phyloP scores from a whole-genome alignment of 129 eudicot species.

The Tagetes erecta region DNA sequence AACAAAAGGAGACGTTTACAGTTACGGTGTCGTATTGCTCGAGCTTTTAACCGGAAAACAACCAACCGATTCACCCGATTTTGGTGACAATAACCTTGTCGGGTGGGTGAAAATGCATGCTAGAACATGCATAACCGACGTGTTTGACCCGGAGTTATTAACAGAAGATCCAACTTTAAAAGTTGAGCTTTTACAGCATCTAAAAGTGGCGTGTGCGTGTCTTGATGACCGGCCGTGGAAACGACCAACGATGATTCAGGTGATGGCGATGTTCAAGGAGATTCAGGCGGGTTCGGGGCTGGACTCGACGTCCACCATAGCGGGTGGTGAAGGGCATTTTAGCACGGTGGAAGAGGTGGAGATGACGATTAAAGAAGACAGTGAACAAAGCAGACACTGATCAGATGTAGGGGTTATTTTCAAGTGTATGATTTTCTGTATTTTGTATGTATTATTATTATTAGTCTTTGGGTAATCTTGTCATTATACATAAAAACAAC shows the following conservation, averaged over 20 bases:
- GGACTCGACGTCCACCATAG: conserved; percentile 62
- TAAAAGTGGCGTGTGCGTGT: conserved; percentile 83
- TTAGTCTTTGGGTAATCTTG: conserved; percentile 43
- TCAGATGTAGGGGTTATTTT: conserved; percentile 37
- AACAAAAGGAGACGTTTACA: conserved; percentile 91
- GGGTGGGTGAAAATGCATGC: conserved; percentile 93
- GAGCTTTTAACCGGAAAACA: conserved; percentile 89
- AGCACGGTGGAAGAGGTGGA: conserved; percentile 65
- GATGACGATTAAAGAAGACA: conserved; percentile 91
- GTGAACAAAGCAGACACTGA: conserved; percentile 53
- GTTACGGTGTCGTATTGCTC: conserved; percentile 87
- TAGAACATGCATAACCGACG: conserved; percentile 48
- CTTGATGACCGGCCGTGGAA: conserved; percentile 82
- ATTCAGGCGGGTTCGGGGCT: conserved; percentile 89
- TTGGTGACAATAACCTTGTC: conserved; percentile 91
- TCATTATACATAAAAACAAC: conserved; percentile 59
- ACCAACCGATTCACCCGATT: conserved; percentile 88
- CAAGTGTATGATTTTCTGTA: conserved; percentile 24
- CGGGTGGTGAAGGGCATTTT: conserved; percentile 51
- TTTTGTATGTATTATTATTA: conserved; percentile 52
- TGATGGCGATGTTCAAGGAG: conserved; percentile 89
- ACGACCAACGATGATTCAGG: conserved; percentile 96
- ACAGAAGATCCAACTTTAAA: conserved; percentile 68
- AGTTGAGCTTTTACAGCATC: conserved; percentile 75
- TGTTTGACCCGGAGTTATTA: conserved; percentile 67